Base-by-base conservation (phyloP, 345 rosid genomes). In the Mallotus nudiflorus region DNA sequence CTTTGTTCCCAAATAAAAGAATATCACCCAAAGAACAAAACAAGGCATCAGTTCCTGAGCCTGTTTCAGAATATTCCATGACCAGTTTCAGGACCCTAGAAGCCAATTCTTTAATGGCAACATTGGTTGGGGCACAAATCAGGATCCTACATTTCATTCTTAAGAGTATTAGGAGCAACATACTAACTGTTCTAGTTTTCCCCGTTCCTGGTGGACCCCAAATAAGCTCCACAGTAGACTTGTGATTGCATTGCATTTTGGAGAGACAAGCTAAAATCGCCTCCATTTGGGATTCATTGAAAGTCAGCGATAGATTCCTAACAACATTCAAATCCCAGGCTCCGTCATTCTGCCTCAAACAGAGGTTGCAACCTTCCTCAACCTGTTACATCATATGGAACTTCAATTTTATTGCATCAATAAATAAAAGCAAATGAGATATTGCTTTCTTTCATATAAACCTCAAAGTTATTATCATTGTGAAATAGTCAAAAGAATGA, bases 181-280 rank as follows among this genome's bases (percentile, higher is more conserved):
- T 33, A 19, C 83, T 67, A 11, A 77, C 48, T 3, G 80, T 82
- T 70, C 73, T 82, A 6, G 90, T 86, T 69, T 86, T 86, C 52
- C 90, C 90, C 3, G 90, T 84, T 54, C 90, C 90, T 0, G 86
- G 85, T 3, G 86, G 86, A 6, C 90, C 90, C 88, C 86, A 82
- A 25, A 86, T 73, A 29, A 84, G 82, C 53, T 80, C 76, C 52
- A 86, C 76, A 20, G 48, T 10, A 3, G 75, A 56, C 72, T 50
- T 68, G 67, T 84, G 83, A 24, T 55, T 42, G 70, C 81, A 78
- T 14, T 40, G 35, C 18, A 59, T 22, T 65, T 58, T 74, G 29
- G 10, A 3, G 42, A 84, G 80, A 48, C 84, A 78, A n/a, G 57
- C 46, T 7, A 44, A 54, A 22, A 80, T 51, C 8, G 84, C 83